Conservation (phyloP, 1,284 basidiomycete genomes). For the Mycena sp. region DNA sequence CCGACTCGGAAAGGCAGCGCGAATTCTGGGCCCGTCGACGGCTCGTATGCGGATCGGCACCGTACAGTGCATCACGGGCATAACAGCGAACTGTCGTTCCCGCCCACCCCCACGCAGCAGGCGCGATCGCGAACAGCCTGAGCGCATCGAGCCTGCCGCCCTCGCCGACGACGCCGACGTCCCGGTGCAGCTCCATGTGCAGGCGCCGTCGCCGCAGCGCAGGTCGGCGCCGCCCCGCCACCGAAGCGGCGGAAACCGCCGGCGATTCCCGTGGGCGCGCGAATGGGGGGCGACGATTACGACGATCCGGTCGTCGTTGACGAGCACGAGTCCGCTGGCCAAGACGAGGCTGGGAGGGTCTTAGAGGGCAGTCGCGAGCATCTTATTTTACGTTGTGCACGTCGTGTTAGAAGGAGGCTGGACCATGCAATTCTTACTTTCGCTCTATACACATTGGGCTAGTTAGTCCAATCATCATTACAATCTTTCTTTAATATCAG, state of each 20-base stretch:
- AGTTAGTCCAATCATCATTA: too few species aligned
- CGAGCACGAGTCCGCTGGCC: constrained; percentile 22
- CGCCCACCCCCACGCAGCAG: neutral
- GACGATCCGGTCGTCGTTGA: constrained; percentile 54
- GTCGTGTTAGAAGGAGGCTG: too few species aligned
- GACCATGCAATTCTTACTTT: too few species aligned
- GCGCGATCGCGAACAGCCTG: constrained; percentile 11
- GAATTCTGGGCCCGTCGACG: constrained; percentile 11
- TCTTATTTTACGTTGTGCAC: too few species aligned
- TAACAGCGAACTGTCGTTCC: neutral
- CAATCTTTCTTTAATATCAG: too few species aligned
- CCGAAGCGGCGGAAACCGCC: constrained; percentile 73
- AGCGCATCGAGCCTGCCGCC: constrained; percentile 21
- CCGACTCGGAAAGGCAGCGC: constrained; percentile 24
- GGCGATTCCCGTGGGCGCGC: constrained; percentile 61
- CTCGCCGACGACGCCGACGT: constrained; percentile 8
- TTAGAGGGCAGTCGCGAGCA: too few species aligned
- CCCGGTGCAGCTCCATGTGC: neutral
- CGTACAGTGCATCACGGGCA: neutral
- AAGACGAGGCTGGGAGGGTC: constrained; percentile 22
- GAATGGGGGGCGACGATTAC: constrained; percentile 60
- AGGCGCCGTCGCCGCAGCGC: constrained; percentile 41
- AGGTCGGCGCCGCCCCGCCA: constrained; percentile 63
- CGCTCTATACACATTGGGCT: too few species aligned
- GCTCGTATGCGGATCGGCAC: constrained; percentile 24